Base-by-base conservation (phyloP, 1,139 yeast species). In the Taphrina flavorubra region DNA sequence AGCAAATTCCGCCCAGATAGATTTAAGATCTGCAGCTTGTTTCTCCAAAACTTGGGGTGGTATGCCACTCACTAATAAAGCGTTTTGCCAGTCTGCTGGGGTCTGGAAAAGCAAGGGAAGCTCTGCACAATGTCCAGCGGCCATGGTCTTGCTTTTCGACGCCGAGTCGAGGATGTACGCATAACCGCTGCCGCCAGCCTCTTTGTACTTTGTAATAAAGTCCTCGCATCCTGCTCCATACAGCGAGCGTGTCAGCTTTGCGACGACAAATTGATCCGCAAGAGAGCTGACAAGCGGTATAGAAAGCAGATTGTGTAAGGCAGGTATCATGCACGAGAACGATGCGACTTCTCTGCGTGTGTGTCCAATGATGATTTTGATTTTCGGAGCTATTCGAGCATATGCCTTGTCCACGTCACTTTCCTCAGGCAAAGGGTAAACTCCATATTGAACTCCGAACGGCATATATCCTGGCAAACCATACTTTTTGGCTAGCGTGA, bases 381-480 rank as follows among this genome's bases (percentile, higher is more conserved):
- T 25, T 18, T 37, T 20, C 46, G 20, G n/a, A 5, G 60, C 60
- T 14, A 18, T n/a, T 6, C 46, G 46, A 14, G 46, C 46, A 25
- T 56, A 56, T n/a, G 60, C 60, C 16, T 34, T 25, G 14, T 37
- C 60, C 11, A 56, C 10, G 18, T 56, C 60, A 13, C 16, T 14
- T 18, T 56, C 60, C 46, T n/a, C 47, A 14, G 60, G 60, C 31
- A 56, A 25, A 18, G 60, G 60, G 7, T 36, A n/a, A 10, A 37
- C 46, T 1, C 60, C 60, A 25, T 56, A 56, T 14, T 37, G 42
- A 5, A 56, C 46, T 7, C 60, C 60, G 25, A 56, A 56, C 1
- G 60, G 60, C 60, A 56, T 56, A 46, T 56, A 56, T 7, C 60
- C 60, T 6, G 46, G 60, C 10, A 13, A 11, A 13, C 60, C 60